These are phyloP conservation scores for Termitomyces bulborhizus DNA, from an alignment of 768 basidiomycete species.

Conservation along the genomic window DNA sequence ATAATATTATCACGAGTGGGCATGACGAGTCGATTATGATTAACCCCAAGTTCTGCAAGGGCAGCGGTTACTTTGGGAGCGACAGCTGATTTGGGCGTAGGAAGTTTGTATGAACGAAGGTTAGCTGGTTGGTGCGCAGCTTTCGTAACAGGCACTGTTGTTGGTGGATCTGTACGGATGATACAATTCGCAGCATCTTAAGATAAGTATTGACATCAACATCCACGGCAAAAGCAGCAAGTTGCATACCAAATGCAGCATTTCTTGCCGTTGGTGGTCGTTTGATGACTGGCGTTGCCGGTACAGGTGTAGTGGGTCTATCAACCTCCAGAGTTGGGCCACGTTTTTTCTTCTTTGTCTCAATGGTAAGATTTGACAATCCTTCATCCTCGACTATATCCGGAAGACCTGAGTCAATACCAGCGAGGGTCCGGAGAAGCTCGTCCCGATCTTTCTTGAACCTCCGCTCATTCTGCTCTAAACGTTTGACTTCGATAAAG, in stretches of 20 bases:
- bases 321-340: slow-evolving; percentile 35
- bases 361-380: slow-evolving; percentile 36
- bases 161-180: slow-evolving; percentile 53
- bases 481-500: slow-evolving; percentile 88
- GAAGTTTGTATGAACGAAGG: slow-evolving; percentile 84
- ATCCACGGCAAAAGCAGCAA: background rate
- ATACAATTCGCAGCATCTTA: slow-evolving; percentile 72
- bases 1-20: slow-evolving; percentile 81
- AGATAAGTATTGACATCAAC: slow-evolving; percentile 10
- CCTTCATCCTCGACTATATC: slow-evolving; percentile 68
- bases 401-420: slow-evolving; percentile 82
- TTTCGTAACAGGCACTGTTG: slow-evolving; percentile 57
- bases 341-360: slow-evolving; percentile 60
- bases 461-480: slow-evolving; percentile 86
- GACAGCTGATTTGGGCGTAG: slow-evolving; percentile 67
- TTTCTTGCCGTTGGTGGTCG: slow-evolving; percentile 47
- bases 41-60: slow-evolving; percentile 71
- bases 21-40: slow-evolving; percentile 80
- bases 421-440: slow-evolving; percentile 74
- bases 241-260: slow-evolving; percentile 47
- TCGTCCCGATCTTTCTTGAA: slow-evolving; percentile 90
- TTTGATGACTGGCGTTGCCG: slow-evolving; percentile 29
- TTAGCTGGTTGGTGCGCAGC: slow-evolving; percentile 72
- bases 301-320: slow-evolving; percentile 41
- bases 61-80: slow-evolving; percentile 73